Conservation (phyloP, 495 filamentous ascomycete genomes). For the Cercophora samala region DNA sequence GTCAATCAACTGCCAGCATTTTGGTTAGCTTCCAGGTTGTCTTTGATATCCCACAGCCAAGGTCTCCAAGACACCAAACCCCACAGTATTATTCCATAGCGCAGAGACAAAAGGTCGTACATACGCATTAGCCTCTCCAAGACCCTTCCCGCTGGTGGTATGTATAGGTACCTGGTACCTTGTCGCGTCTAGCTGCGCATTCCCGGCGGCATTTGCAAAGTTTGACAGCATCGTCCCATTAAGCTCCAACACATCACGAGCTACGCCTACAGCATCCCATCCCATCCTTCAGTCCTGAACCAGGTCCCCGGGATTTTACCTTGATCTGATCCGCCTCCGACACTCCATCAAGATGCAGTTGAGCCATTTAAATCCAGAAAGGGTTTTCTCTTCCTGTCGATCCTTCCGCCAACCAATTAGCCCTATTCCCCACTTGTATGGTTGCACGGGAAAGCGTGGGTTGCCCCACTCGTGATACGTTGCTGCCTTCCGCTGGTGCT, state of each 20-base stretch:
- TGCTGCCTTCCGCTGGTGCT: background rate
- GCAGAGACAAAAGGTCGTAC: too few species aligned
- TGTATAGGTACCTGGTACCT: background rate
- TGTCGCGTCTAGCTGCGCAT: background rate
- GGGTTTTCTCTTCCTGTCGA: background rate
- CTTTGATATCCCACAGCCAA: too few species aligned
- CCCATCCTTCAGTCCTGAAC: background rate
- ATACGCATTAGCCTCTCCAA: background rate
- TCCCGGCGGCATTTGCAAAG: background rate
- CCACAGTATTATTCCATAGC: background rate
- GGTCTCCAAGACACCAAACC: background rate
- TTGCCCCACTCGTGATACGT: background rate
- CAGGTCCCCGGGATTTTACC: background rate
- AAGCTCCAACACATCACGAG: background rate
- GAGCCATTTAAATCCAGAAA: background rate
- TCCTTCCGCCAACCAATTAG: background rate
- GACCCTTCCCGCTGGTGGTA: background rate
- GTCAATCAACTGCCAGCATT: too few species aligned
- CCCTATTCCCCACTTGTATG: background rate
- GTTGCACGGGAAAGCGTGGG: background rate
- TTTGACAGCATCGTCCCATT: background rate
- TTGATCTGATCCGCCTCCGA: background rate
- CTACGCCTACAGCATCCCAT: background rate
- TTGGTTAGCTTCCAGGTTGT: too few species aligned
- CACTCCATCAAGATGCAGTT: background rate